Conservation (phyloP, 306 rosid species). For the Dalbergia oliveri region DNA sequence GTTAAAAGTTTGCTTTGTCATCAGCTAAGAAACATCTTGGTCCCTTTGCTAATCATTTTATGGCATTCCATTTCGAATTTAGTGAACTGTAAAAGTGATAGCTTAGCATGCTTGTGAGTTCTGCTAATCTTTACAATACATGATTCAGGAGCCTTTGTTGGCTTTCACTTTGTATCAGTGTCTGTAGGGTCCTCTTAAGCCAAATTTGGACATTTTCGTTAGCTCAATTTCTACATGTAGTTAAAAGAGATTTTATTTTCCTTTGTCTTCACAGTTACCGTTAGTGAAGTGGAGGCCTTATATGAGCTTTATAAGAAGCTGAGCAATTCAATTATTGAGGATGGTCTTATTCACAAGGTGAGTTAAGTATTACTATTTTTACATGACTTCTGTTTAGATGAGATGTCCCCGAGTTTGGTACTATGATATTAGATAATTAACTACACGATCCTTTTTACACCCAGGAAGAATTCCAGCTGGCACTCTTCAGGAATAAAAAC, state of each 20-base stretch:
- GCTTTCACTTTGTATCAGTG: not conserved
- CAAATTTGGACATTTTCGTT: not conserved
- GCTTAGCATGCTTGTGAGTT: too few species aligned
- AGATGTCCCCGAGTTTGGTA: not conserved
- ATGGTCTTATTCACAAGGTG: constrained; percentile 89
- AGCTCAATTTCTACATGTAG: constrained; percentile 2
- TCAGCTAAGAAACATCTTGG: not conserved
- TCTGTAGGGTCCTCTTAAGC: not conserved
- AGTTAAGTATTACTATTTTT: not conserved
- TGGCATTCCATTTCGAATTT: not conserved
- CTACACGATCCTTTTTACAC: constrained; percentile 5
- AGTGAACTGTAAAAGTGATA: too few species aligned
- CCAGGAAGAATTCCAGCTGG: constrained; percentile 97
- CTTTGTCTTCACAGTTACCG: constrained; percentile 63
- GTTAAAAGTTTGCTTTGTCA: constrained; percentile 31
- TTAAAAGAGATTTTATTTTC: constrained; percentile 3
- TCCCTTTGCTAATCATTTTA: constrained; percentile 2
- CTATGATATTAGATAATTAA: constrained; percentile 12
- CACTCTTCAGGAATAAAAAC: constrained; percentile 76
- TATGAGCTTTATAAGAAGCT: constrained; percentile 79
- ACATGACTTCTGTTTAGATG: constrained; percentile 20
- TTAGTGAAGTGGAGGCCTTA: constrained; percentile 84
- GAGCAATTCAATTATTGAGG: constrained; percentile 83
- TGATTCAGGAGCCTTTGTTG: not conserved
- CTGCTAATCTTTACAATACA: not conserved